Evolutionary conservation across 1,139 yeast genomes (phyloP).

Genomic region (Scheffersomyces lignicola): DNA sequence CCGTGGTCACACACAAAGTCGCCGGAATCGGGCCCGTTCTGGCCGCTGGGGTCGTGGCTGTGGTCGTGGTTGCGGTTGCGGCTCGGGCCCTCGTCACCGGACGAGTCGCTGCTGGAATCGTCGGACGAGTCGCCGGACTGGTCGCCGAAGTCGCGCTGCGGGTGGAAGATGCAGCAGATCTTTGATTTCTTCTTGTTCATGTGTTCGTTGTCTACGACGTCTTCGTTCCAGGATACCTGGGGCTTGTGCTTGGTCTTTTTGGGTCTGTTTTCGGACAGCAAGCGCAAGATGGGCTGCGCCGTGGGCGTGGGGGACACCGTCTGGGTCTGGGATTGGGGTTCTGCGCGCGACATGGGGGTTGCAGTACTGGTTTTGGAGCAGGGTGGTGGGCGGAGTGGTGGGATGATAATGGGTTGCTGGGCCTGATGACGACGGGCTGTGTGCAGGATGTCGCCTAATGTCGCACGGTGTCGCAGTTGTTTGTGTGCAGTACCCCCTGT

Average conservation of each 20-base stretch:
- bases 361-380: slow-evolving; percentile 3
- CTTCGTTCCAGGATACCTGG: slow-evolving; percentile 79
- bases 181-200: slow-evolving; percentile 86
- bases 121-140: slow-evolving; percentile 39
- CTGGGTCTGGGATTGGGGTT: slow-evolving; percentile 3
- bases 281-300: slow-evolving; percentile 11
- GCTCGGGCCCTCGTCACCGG: slow-evolving; percentile 27
- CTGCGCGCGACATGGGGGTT: not conserved
- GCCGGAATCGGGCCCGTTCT: not conserved
- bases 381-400: not conserved
- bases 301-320: slow-evolving; percentile 7
- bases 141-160: slow-evolving; percentile 70
- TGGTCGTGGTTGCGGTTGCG: not conserved
- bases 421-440: not conserved
- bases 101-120: slow-evolving; percentile 36
- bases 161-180: slow-evolving; percentile 91
- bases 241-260: slow-evolving; percentile 24
- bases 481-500: not conserved
- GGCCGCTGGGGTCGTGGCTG: slow-evolving; percentile 7
- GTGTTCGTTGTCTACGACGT: slow-evolving; percentile 84
- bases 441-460: not conserved
- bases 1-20: slow-evolving; percentile 4
- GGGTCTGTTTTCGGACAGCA: slow-evolving; percentile 4
- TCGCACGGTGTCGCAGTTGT: not conserved
- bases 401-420: not conserved